phyloP scores from a whole-genome alignment of 2,329 filamentous ascomycete genomes.

The Talaromyces sp. region DNA sequence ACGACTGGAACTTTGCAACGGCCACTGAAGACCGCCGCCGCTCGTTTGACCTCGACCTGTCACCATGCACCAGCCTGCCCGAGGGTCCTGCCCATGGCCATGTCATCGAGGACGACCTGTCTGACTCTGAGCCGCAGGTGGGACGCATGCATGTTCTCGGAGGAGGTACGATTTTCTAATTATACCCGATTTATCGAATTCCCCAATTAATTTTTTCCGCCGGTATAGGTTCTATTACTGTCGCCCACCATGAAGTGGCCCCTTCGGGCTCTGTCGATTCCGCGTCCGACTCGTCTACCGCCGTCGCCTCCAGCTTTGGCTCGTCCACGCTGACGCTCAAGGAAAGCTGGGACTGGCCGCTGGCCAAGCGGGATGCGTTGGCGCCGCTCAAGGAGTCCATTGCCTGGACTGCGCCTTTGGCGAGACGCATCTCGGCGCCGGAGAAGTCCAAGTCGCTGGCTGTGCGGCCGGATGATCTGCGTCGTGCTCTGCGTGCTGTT shows the following conservation, averaged over 20 bases:
- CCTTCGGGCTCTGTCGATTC: constrained; percentile 21
- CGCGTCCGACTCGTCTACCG: constrained; percentile 32
- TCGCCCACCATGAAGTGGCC: constrained; percentile 20
- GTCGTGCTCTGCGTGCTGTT: constrained; percentile 32
- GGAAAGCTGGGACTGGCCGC: constrained; percentile 20
- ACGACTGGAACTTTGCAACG: constrained; percentile 40
- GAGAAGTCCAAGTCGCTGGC: constrained; percentile 20
- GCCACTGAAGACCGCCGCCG: constrained; percentile 30
- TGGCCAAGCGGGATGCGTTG: constrained; percentile 20
- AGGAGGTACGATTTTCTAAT: neutral
- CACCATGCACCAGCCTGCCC: constrained; percentile 29
- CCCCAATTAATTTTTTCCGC: neutral
- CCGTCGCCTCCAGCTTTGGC: constrained; percentile 29
- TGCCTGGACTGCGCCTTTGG: constrained; percentile 23
- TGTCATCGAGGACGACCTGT: constrained; percentile 14
- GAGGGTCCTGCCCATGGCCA: constrained; percentile 16
- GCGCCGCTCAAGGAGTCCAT: constrained; percentile 27
- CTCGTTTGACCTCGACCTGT: constrained; percentile 32
- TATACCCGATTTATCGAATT: neutral
- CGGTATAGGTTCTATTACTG: constrained; percentile 16
- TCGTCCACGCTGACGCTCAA: constrained; percentile 32
- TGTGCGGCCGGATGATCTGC: constrained; percentile 31
- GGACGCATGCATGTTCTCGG: constrained; percentile 7
- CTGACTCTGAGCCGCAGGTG: constrained; percentile 12
- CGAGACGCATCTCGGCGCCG: constrained; percentile 22